These are phyloP conservation scores for Russula griseocarnosa DNA, from an alignment of 768 basidiomycete species.

Conservation along the genomic window DNA sequence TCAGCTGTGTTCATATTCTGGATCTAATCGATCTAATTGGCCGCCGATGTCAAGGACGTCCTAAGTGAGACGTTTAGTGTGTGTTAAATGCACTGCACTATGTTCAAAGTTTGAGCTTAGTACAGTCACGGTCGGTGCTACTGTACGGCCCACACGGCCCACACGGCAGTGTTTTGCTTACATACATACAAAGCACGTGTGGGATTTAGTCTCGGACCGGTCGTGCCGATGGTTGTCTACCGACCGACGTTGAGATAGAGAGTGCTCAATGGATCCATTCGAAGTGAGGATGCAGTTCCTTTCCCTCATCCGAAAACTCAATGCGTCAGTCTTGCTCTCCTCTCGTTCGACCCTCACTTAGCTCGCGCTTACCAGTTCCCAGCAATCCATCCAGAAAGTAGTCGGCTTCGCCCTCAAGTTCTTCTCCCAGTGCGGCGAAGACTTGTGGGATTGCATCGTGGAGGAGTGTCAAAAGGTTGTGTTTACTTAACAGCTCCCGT, in stretches of 20 bases:
- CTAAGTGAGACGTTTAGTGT: too few species aligned
- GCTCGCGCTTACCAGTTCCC: slow-evolving; percentile 52
- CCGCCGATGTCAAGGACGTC: too few species aligned
- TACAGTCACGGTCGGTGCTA: too few species aligned
- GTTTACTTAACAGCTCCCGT: slow-evolving; percentile 14
- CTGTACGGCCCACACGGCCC: too few species aligned
- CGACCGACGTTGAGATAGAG: neutral
- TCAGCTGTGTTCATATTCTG: neutral
- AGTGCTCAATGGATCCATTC: slow-evolving; percentile 52
- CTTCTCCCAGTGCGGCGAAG: slow-evolving; percentile 80
- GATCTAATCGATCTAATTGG: neutral
- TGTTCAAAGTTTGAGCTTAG: too few species aligned
- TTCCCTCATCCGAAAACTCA: slow-evolving; percentile 54
- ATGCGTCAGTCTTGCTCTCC: slow-evolving; percentile 49
- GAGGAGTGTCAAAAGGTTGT: slow-evolving; percentile 86
- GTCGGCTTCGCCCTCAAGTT: slow-evolving; percentile 83
- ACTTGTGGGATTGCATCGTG: slow-evolving; percentile 89
- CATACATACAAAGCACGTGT: neutral
- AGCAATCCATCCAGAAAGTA: slow-evolving; percentile 84
- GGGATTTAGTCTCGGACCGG: neutral
- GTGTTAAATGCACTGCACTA: too few species aligned
- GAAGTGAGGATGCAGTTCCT: slow-evolving; percentile 76
- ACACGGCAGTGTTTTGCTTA: too few species aligned
- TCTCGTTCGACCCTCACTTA: slow-evolving; percentile 24
- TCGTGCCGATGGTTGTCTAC: too few species aligned